Base-by-base conservation (phyloP, 2,329 filamentous ascomycete genomes). In the Diaporthe citriasiana region DNA sequence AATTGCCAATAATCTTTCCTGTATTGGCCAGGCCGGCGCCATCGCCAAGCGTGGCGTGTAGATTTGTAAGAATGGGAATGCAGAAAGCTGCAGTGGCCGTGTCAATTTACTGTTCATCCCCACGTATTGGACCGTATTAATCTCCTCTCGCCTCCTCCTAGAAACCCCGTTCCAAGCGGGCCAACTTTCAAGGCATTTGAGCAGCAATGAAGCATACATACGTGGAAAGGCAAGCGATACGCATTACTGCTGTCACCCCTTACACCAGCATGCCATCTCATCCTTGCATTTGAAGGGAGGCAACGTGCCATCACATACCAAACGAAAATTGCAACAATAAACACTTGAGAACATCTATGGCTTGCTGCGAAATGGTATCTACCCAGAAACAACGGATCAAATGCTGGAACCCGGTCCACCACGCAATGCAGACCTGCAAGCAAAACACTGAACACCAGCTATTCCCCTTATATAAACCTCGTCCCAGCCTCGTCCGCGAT, bases 401-500 rank as follows among this genome's bases (percentile, higher is more conserved):
- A 53, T 33, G 25, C 19, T 27, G 33, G 55, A 45, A 13, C 45
- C 38, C n/a, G 45, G 30, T 25, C 27, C n/a, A 65, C 15, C 25
- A 40, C 51, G 60, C 25, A 45, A 68, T 55, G 33, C 13, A 57
- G 13, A 53, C 53, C 53, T 65, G 42, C 30, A 57, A 33, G 22
- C 13, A 22, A 50, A 47, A 42, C 30, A 42, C 25, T n/a, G 17
- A 65, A 66, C 70, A 70, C 63, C 60, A 13, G 42, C 51, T 42
- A 57, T 63, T 30, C 35, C 57, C 25, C 7, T 75, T 56, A 83
- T n/a, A 83, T 82, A 63, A 83, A 82, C 10, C 78, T 78, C 30
- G 78, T 81, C 50, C 81, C 82, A 74, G 81, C 81, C 40, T 77
- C 76, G 77, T 83, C 82, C 57, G 81, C 79, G 76, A 80, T 79